Evolutionary conservation across 2,329 filamentous ascomycete species (phyloP), one percentile per base, ranked within the genome.

Genomic region (Biscogniauxia marginata): DNA sequence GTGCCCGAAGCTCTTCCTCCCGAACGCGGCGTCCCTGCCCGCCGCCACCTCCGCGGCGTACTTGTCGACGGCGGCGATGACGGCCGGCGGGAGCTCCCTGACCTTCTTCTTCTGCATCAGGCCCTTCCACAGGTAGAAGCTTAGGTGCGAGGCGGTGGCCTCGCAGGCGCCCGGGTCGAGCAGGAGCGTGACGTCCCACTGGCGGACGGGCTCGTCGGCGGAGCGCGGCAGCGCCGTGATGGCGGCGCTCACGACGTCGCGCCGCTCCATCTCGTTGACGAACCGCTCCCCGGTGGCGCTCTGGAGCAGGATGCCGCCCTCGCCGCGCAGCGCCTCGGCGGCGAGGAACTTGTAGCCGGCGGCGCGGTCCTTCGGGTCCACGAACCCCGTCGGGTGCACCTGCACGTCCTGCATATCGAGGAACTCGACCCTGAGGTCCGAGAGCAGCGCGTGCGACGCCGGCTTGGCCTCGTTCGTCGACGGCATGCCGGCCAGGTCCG

Each of bases 311-410:
- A 87, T 78, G 0, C 84, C 85, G 0, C 85, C 85, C 63, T 87
- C 84, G 0, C 84, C 85, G 3, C 85, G 74, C 22, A 88, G 73
- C 56, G 85, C 75, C 68, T 88, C 85, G 0, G 85, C 85, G 0
- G 84, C 84, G 3, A 88, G 77, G 63, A 88, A 84, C 69, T 88
- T 88, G 49, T 84, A 77, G 30, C 71, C 70, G 0, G 77, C 75
- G 0, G 61, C 62, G 0, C 74, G 70, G 25, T 77, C 74, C 1
- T 75, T 73, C 0, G 79, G 79, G 59, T 87, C 84, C 5, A 88
- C 73, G 63, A 88, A 88, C 0, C 84, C 83, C 0, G 85, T 87
- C 2, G 85, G 85, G 60, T 88, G 85, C 4, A 88, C 77, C 67
- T 88, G 85, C 2, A 88, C 83, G 56, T 75, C 76, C 46, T 79